Percentiles rank a stretch among this genome's conserved stretches.
Evolutionary conservation across 1,284 basidiomycete genomes (phyloP).

Genomic region (Austroboletus novae-zelandiae): DNA sequence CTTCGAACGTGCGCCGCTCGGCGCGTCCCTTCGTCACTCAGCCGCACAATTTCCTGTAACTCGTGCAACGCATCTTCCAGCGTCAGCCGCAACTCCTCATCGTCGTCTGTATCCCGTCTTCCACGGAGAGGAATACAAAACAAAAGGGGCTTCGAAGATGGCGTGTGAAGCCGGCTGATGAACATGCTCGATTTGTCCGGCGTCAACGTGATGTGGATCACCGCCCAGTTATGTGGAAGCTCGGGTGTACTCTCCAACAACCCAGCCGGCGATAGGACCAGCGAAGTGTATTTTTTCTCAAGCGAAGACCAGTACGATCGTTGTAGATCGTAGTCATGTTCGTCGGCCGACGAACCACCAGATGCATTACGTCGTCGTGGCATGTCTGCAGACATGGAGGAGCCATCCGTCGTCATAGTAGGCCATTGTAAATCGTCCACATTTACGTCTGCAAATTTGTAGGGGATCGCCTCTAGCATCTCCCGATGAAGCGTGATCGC

Average conservation of each 20-base stretch:
- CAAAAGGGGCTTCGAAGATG: constrained; percentile 59
- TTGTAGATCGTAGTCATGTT: constrained; percentile 36
- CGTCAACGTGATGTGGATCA: constrained; percentile 82
- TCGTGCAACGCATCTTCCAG: constrained; percentile 76
- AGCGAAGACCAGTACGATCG: constrained; percentile 36
- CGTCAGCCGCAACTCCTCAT: constrained; percentile 67
- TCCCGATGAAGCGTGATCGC: constrained; percentile 81
- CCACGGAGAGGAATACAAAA: constrained; percentile 90
- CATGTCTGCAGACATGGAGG: constrained; percentile 28
- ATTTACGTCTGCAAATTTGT: constrained; percentile 54
- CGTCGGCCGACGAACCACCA: constrained; percentile 22
- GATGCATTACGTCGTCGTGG: constrained; percentile 7
- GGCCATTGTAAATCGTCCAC: constrained; percentile 73
- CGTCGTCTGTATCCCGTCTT: constrained; percentile 72
- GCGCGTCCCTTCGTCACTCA: constrained; percentile 77
- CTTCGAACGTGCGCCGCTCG: constrained; percentile 69
- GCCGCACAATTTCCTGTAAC: constrained; percentile 73
- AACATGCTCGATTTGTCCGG: constrained; percentile 84
- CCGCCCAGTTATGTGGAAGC: constrained; percentile 81
- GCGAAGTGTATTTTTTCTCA: constrained; percentile 33
- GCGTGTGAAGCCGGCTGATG: constrained; percentile 73
- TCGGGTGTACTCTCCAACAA: constrained; percentile 26
- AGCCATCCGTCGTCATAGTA: constrained; percentile 43
- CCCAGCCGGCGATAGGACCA: constrained; percentile 20
- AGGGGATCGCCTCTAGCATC: constrained; percentile 65